Evolutionary conservation across 345 rosid genomes (phyloP).

Genomic region (Lumnitzera racemosa): DNA sequence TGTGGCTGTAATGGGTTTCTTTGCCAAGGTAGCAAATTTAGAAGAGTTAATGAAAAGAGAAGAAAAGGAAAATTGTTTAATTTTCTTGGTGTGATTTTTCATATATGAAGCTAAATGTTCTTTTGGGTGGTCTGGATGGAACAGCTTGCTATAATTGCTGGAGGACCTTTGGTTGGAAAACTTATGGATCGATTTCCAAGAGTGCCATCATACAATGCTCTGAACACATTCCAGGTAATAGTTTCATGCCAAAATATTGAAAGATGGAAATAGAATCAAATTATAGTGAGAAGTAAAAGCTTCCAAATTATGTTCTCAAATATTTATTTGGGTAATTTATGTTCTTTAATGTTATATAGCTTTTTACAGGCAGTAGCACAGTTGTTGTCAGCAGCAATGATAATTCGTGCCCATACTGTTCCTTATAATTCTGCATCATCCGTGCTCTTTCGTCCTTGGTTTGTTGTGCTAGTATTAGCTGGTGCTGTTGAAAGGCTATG

Average conservation of each 20-base stretch:
- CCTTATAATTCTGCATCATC: slow-evolving; percentile 47
- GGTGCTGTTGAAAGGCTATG: slow-evolving; percentile 81
- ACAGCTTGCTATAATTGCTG: slow-evolving; percentile 62
- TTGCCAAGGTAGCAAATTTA: slow-evolving; percentile 46
- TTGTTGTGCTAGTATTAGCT: slow-evolving; percentile 55
- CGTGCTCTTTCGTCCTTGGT: slow-evolving; percentile 76
- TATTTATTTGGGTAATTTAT: neutral
- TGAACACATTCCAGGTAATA: slow-evolving; percentile 69
- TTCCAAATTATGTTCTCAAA: too few species aligned
- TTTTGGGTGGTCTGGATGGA: slow-evolving; percentile 1
- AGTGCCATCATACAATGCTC: slow-evolving; percentile 60
- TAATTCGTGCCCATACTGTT: slow-evolving; percentile 60
- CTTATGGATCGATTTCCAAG: slow-evolving; percentile 88
- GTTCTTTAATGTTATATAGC: neutral
- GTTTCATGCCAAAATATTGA: neutral
- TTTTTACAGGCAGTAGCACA: slow-evolving; percentile 72
- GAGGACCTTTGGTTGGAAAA: slow-evolving; percentile 89
- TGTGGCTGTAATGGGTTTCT: slow-evolving; percentile 83
- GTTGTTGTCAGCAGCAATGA: slow-evolving; percentile 78
- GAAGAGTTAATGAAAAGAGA: neutral
- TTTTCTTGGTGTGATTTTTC: neutral
- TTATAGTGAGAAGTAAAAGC: too few species aligned
- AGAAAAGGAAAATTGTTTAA: neutral
- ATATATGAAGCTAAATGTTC: slow-evolving; percentile 6
- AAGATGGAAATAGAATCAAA: too few species aligned